These are phyloP conservation scores for Cymbopogon flexuosus DNA, from an alignment of 202 grass and related monocot genomes.

Conservation along the genomic window DNA sequence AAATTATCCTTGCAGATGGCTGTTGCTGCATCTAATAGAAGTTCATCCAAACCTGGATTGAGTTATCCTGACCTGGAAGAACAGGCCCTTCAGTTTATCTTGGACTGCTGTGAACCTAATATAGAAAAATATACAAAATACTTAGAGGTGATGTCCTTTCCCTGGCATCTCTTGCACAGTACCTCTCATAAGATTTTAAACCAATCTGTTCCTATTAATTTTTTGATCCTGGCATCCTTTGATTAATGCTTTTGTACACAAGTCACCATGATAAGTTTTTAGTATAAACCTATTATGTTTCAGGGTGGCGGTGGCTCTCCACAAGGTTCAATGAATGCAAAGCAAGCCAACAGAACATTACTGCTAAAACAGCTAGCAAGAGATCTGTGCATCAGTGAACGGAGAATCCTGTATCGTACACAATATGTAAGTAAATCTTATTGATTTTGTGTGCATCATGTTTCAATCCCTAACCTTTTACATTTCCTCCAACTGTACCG, in stretches of 20 bases:
- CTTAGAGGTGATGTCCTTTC: constrained; percentile 59
- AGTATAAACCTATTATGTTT: constrained; percentile 20
- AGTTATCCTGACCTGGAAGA: constrained; percentile 84
- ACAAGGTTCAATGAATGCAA: constrained; percentile 46
- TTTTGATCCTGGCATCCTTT: not conserved
- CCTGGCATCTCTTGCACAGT: constrained; percentile 20
- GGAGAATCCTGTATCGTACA: constrained; percentile 79
- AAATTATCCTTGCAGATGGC: constrained; percentile 66
- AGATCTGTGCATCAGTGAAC: constrained; percentile 81
- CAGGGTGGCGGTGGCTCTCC: constrained; percentile 42
- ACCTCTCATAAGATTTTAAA: not conserved
- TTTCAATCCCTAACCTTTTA: not conserved
- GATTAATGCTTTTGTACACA: constrained; percentile 6
- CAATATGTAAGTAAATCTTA: constrained; percentile 60
- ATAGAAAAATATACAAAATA: constrained; percentile 73
- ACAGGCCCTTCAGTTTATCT: constrained; percentile 81
- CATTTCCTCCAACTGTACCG: not conserved
- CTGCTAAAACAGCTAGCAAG: constrained; percentile 79
- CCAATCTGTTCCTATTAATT: not conserved
- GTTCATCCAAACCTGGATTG: constrained; percentile 39
- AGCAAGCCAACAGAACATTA: constrained; percentile 69
- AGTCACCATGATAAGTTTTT: not conserved
- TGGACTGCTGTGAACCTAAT: constrained; percentile 80
- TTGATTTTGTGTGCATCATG: not conserved
- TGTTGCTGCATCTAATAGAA: constrained; percentile 67